Percentiles rank a stretch among this genome's conserved stretches.
Conservation (phyloP, 2,329 filamentous ascomycete species). For the Ophiosphaerella narmari region DNA sequence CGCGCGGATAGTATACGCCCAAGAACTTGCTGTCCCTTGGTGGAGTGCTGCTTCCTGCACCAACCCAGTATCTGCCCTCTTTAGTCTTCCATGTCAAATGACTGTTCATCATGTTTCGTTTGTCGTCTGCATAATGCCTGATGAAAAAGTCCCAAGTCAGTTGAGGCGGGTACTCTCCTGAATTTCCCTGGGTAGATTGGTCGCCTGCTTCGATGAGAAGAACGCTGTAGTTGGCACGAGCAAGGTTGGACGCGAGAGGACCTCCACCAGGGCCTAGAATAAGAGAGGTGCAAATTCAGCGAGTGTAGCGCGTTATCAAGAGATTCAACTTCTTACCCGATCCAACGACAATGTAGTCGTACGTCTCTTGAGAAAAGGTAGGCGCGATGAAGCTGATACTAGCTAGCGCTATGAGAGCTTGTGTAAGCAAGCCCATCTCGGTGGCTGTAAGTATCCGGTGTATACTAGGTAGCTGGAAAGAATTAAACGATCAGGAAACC, state of each 20-base stretch:
- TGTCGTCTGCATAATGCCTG: constrained; percentile 60
- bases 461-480: too few relatives aligned
- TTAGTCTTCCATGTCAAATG: constrained; percentile 62
- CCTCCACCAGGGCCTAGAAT: constrained; percentile 23
- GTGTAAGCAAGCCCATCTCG: constrained; percentile 19
- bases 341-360: constrained; percentile 66
- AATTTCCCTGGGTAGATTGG: constrained; percentile 54
- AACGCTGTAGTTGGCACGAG: constrained; percentile 60
- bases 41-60: constrained; percentile 52
- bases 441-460: neutral
- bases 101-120: constrained; percentile 57
- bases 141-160: constrained; percentile 60
- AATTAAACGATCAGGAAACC: too few relatives aligned
- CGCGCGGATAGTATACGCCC: constrained; percentile 62
- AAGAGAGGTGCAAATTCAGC: neutral
- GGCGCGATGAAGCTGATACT: constrained; percentile 3
- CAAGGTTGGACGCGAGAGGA: constrained; percentile 55
- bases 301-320: too few relatives aligned
- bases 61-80: constrained; percentile 58
- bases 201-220: constrained; percentile 65
- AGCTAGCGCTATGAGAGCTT: constrained; percentile 12
- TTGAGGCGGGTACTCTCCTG: constrained; percentile 27
- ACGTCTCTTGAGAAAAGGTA: constrained; percentile 35
- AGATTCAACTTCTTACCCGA: constrained; percentile 34
- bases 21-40: constrained; percentile 55